Evolutionary conservation across 768 basidiomycete species (phyloP), one percentile per base, ranked within the genome.

Genomic region (Albatrellus ellisii): DNA sequence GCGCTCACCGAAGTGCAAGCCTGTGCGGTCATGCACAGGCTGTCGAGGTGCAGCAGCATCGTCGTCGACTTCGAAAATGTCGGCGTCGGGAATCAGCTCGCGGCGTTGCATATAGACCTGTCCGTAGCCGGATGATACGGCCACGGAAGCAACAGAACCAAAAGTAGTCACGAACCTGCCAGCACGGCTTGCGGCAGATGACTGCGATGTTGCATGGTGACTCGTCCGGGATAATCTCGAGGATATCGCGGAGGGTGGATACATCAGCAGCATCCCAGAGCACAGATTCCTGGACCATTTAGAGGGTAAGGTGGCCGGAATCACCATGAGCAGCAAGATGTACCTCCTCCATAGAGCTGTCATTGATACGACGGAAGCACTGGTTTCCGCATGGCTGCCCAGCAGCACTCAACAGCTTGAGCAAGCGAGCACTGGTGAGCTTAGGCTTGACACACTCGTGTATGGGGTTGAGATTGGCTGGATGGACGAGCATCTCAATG

Each of bases 161-260:
- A 28, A 29, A 18, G 9, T 18, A 27, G 26, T 10, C 6, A 17
- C 39, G 26, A 42, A 78, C 80, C 62, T 83, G 75, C 22, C 57
- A 56, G 54, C 81, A 84, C 4, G 77, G 70, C 46, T 72, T 76
- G 8, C 62, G 62, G 53, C 72, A 72, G 12, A 81, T 57, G 1
- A 61, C 52, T 14, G 75, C 70, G 10, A 81, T 56, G 35, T 75
- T 67, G 46, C 80, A 82, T 0, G 77, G 63, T 0, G 60, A 54
- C 3, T 60, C 52, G 35, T 75, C 66, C 6, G 70, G 69, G 0
- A 62, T 58, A 18, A 70, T 54, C 12, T 65, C 57, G 8, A 73
- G 56, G 4, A 73, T 52, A 2, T 55, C 56, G 17, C 48, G 54
- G 2, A 80, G 52, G 0, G 58, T 47, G 26, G 69, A 62, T 3